Evolutionary conservation across 768 basidiomycete species (phyloP).

Genomic region (Suillus tomentosus): DNA sequence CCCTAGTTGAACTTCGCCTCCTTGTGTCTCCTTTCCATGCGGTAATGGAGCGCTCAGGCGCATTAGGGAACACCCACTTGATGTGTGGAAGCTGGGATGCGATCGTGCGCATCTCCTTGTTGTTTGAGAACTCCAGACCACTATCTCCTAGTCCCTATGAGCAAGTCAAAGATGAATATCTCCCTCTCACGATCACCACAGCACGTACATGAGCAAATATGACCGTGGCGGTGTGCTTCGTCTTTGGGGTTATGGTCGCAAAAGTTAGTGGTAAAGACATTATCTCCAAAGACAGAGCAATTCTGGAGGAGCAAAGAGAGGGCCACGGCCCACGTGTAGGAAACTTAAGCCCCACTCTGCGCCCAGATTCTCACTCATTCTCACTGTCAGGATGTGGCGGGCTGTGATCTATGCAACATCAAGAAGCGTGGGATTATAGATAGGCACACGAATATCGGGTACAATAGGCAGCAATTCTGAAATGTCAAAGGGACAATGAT

Average conservation of each 20-base stretch:
- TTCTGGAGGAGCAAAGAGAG: not conserved
- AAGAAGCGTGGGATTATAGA: not conserved
- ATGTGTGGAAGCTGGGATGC: slow-evolving; percentile 56
- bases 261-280: slow-evolving; percentile 40
- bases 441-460: slow-evolving; percentile 5
- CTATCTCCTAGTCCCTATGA: slow-evolving; percentile 70
- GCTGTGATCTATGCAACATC: not conserved
- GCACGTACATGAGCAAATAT: slow-evolving; percentile 79
- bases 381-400: slow-evolving; percentile 1
- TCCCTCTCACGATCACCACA: not conserved
- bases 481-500: not conserved
- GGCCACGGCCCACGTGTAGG: slow-evolving; percentile 6
- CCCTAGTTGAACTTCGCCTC: slow-evolving; percentile 15
- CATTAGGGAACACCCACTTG: slow-evolving; percentile 84
- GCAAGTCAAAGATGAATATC: slow-evolving; percentile 12
- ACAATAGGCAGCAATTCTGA: slow-evolving; percentile 1
- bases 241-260: slow-evolving; percentile 50
- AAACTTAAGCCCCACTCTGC: not conserved
- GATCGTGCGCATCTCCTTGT: slow-evolving; percentile 6
- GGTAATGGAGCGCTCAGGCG: slow-evolving; percentile 53
- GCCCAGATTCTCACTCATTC: slow-evolving; percentile 2
- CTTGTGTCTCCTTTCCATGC: slow-evolving; percentile 66
- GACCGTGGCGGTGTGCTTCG: slow-evolving; percentile 78
- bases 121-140: slow-evolving; percentile 60
- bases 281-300: too few relatives aligned